A percentile compares a stretch with the other conserved stretches of the same genome.
These are phyloP conservation scores for Aspergillus transmontanensis DNA, from an alignment of 2,329 filamentous ascomycete genomes.

Conservation along the genomic window DNA sequence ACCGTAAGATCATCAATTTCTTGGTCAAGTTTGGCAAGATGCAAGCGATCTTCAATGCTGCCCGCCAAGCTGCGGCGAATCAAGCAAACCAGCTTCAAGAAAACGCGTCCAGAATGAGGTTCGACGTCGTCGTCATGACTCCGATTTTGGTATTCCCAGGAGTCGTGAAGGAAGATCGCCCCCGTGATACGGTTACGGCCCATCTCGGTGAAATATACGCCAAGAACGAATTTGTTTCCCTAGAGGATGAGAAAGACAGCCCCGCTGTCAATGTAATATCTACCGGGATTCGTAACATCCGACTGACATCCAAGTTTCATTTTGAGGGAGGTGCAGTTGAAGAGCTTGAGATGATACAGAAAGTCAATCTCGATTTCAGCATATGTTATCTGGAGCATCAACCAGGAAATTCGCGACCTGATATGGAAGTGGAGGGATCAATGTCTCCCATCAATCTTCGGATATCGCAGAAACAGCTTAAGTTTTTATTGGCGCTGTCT, in stretches of 20 bases:
- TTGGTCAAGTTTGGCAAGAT: conserved; percentile 99
- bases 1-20: conserved; percentile 97
- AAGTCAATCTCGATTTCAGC: conserved; percentile 90
- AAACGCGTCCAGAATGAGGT: conserved; percentile 85
- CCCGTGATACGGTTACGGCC: conserved; percentile 83
- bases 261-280: conserved; percentile 86
- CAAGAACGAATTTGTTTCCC: conserved; percentile 84
- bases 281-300: conserved; percentile 88
- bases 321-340: conserved; percentile 73
- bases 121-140: conserved; percentile 89
- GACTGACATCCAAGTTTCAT: conserved; percentile 85
- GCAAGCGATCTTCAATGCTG: conserved; percentile 98
- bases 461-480: conserved; percentile 87
- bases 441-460: conserved; percentile 93
- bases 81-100: conserved; percentile 94
- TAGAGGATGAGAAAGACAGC: conserved; percentile 74
- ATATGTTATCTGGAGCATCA: conserved; percentile 90
- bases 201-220: conserved; percentile 97
- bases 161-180: conserved; percentile 68
- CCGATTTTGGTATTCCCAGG: conserved; percentile 95
- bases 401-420: conserved; percentile 74
- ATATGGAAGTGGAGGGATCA: conserved; percentile 85
- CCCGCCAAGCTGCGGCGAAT: conserved; percentile 87
- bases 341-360: conserved; percentile 94
- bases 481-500: conserved; percentile 84